Conservation (phyloP, 2,329 filamentous ascomycete genomes). For the Lecanicillium sp. region DNA sequence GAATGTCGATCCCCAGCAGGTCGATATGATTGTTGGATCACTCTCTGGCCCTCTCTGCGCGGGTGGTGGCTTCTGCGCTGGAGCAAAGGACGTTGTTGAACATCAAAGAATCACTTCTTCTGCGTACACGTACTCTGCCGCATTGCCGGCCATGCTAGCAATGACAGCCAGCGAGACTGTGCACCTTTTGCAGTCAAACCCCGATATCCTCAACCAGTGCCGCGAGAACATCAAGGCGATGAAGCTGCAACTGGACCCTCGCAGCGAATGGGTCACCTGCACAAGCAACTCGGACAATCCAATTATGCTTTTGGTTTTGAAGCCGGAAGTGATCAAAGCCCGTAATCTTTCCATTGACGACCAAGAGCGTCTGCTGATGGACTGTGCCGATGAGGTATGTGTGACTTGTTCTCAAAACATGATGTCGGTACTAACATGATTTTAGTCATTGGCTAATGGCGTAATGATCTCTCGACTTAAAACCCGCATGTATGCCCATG, state of each 20-base stretch:
- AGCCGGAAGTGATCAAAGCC: conserved; percentile 70
- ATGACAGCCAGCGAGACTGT: conserved; percentile 95
- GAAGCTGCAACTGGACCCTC: conserved; percentile 80
- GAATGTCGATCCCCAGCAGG: conserved; percentile 85
- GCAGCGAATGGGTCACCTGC: conserved; percentile 87
- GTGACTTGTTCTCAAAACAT: not conserved
- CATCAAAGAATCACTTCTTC: conserved; percentile 92
- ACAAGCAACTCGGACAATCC: conserved; percentile 81
- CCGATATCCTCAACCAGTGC: conserved; percentile 71
- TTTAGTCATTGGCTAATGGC: conserved; percentile 73
- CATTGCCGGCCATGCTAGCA: conserved; percentile 85
- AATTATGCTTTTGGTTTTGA: conserved; percentile 75
- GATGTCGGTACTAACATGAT: conserved; percentile 15
- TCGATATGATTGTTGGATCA: conserved; percentile 96
- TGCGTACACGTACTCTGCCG: conserved; percentile 93
- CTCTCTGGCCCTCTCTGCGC: conserved; percentile 85
- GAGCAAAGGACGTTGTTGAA: conserved; percentile 83
- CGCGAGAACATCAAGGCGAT: conserved; percentile 83
- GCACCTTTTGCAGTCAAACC: conserved; percentile 76
- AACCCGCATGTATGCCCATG: conserved; percentile 59
- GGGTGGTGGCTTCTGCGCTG: conserved; percentile 93
- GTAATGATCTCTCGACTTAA: conserved; percentile 87
- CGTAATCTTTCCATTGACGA: conserved; percentile 65
- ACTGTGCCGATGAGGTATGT: conserved; percentile 91
- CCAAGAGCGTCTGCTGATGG: conserved; percentile 78